Evolutionary conservation across 169 alveolate genomes (phyloP), one percentile per base, ranked within the genome.

Genomic region (Besnoitia besnoiti): DNA sequence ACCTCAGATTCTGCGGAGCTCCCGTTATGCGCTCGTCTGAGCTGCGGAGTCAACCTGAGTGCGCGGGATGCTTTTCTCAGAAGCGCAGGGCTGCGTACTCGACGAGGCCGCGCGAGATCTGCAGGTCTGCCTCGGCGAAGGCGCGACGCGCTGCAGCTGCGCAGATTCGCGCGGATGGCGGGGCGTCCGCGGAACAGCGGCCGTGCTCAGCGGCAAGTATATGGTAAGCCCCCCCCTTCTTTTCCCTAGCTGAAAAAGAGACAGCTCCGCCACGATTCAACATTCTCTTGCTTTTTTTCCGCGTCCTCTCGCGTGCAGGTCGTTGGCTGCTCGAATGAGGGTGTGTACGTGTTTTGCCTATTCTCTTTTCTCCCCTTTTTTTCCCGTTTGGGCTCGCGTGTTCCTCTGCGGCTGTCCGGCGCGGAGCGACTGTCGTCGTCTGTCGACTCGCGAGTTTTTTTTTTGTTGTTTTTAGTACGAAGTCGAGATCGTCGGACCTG

Each of bases 101-200:
- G 73, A 82, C 89, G 76, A 47, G 39, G 44, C 16, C 37, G 50
- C 62, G 62, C 5, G 73, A 82, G 89, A 82, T 35, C 50, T 51
- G 40, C 76, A 14, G 76, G 42, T 82, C n/a, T 82, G 62, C 44
- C 40, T 82, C 61, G 62, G 73, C 39, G 89, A 82, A 19, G 89
- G 73, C 73, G 89, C 12, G 27, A 82, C 30, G 24, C 14, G 73
- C 19, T 82, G 89, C 73, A 49, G 46, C 62, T 49, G 89, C 73
- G 3, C 62, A 16, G 89, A 82, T 49, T 16, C 62, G 24, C 37
- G 89, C 44, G 73, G 73, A 2, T 82, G 89, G 89, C 62, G 73
- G 30, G 89, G 89, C 44, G 73, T 82, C 42, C 50, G 89, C 16
- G 89, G 89, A 3, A 82, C 89, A 7, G 89, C 73, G 61, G 50